Evolutionary conservation across 1,139 yeast species (phyloP).

Genomic region (Saccharomyces hybrid): DNA sequence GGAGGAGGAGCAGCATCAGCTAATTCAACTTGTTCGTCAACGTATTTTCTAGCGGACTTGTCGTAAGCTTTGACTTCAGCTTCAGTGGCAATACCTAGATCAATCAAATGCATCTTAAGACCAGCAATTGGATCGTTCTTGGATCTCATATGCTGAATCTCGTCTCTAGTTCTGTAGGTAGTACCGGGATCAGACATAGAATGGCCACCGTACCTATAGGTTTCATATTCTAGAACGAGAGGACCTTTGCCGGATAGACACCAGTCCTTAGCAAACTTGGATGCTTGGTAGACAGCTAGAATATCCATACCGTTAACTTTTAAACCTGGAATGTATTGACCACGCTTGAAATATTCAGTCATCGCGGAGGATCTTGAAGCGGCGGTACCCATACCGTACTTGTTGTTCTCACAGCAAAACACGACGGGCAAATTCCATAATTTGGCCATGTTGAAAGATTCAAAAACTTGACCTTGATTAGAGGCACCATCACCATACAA

Average conservation of each 20-base stretch:
- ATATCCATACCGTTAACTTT: slow-evolving; percentile 98
- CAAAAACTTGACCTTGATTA: slow-evolving; percentile 98
- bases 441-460: slow-evolving; percentile 97
- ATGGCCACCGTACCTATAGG: slow-evolving; percentile 99
- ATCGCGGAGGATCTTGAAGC: slow-evolving; percentile 94
- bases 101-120: slow-evolving; percentile 77
- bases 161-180: slow-evolving; percentile 98
- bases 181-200: slow-evolving; percentile 99
- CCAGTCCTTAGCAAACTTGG: slow-evolving; percentile 97
- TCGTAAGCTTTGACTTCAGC: slow-evolving; percentile 90
- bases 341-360: slow-evolving; percentile 97
- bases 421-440: slow-evolving; percentile 94
- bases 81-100: slow-evolving; percentile 79
- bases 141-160: slow-evolving; percentile 98
- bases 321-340: slow-evolving; percentile 97
- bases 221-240: slow-evolving; percentile 89
- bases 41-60: slow-evolving; percentile 91
- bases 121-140: slow-evolving; percentile 97
- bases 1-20: slow-evolving; percentile 95
- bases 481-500: slow-evolving; percentile 99
- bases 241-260: slow-evolving; percentile 92
- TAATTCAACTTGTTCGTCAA: slow-evolving; percentile 86
- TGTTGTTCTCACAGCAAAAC: slow-evolving; percentile 96
- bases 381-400: slow-evolving; percentile 99
- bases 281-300: slow-evolving; percentile 89